Evolutionary conservation across 495 filamentous ascomycete genomes (phyloP).

Genomic region (Penicillium bovifimosum): DNA sequence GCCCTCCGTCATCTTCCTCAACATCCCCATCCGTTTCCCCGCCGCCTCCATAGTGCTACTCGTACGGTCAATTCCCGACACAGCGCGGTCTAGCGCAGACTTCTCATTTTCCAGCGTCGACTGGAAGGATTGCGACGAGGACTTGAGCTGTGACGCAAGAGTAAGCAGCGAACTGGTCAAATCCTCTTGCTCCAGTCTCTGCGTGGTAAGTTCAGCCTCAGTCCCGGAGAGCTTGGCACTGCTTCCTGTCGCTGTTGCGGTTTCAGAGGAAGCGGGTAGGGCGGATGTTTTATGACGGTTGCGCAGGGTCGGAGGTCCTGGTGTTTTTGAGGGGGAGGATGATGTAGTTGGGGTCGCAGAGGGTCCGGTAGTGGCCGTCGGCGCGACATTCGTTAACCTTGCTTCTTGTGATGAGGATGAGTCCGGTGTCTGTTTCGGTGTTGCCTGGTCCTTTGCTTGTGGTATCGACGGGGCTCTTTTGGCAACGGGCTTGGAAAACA

Average conservation of each 20-base stretch:
- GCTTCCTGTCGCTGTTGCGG: constrained; percentile 18
- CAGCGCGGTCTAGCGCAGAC: constrained; percentile 61
- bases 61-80: constrained; percentile 70
- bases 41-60: constrained; percentile 68
- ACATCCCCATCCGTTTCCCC: constrained; percentile 63
- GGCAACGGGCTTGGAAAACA: constrained; percentile 24
- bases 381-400: constrained; percentile 10
- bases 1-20: constrained; percentile 74
- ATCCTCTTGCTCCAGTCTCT: constrained; percentile 77
- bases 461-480: neutral
- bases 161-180: constrained; percentile 72
- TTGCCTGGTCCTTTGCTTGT: neutral
- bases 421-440: neutral
- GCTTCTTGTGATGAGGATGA: neutral
- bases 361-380: constrained; percentile 12
- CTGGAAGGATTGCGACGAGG: constrained; percentile 64
- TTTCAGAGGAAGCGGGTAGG: constrained; percentile 4
- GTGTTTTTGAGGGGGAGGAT: constrained; percentile 8
- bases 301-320: constrained; percentile 25
- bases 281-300: constrained; percentile 21
- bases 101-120: constrained; percentile 66
- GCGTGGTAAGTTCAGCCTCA: constrained; percentile 65
- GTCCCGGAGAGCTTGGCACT: constrained; percentile 33
- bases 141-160: constrained; percentile 74
- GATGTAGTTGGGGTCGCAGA: constrained; percentile 12